A percentile compares a stretch with the other conserved stretches of the same genome.
Conservation (phyloP, 2,329 filamentous ascomycete species). For the Decorospora gaudefroyi region DNA sequence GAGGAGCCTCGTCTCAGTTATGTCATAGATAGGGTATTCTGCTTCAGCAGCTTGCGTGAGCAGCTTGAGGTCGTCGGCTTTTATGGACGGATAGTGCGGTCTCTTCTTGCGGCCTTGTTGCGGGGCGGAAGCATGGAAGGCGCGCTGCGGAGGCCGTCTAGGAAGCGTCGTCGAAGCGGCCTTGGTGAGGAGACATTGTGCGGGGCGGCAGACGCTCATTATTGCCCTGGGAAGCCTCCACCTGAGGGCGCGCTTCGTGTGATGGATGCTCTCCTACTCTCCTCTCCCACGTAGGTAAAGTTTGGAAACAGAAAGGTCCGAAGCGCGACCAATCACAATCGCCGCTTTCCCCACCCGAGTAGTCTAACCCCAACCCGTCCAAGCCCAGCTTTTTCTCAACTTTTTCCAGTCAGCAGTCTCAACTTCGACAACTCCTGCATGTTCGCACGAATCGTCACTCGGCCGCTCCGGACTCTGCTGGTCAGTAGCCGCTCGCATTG, state of each 20-base stretch:
- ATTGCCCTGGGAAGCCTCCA: slow-evolving; percentile 24
- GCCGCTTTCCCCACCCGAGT: slow-evolving; percentile 27
- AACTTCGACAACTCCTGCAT: slow-evolving; percentile 24
- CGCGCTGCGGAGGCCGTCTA: slow-evolving; percentile 46
- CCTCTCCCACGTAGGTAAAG: slow-evolving; percentile 28
- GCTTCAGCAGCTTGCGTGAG: slow-evolving; percentile 38
- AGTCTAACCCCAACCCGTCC: no score
- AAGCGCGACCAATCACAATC: slow-evolving; percentile 29
- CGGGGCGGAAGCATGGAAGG: slow-evolving; percentile 49
- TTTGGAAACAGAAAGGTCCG: slow-evolving; percentile 30
- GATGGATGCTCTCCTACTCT: no score
- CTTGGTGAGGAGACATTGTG: slow-evolving; percentile 50
- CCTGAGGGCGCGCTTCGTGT: no score
- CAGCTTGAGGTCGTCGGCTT: slow-evolving; percentile 48
- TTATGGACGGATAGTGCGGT: slow-evolving; percentile 52
- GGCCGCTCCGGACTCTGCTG: slow-evolving; percentile 35
- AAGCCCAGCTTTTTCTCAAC: no score
- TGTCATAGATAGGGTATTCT: slow-evolving; percentile 66
- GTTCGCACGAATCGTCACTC: slow-evolving; percentile 27
- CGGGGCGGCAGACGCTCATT: slow-evolving; percentile 52
- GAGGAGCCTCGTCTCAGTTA: slow-evolving; percentile 54
- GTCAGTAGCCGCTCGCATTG: slow-evolving; percentile 19
- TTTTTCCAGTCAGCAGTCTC: no score
- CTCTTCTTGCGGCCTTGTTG: slow-evolving; percentile 44
- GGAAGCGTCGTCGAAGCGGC: slow-evolving; percentile 30